A percentile compares a stretch with the other conserved stretches of the same genome.
Evolutionary conservation across 148 eudicot genomes (phyloP).

Genomic region (Limonium bicolor): DNA sequence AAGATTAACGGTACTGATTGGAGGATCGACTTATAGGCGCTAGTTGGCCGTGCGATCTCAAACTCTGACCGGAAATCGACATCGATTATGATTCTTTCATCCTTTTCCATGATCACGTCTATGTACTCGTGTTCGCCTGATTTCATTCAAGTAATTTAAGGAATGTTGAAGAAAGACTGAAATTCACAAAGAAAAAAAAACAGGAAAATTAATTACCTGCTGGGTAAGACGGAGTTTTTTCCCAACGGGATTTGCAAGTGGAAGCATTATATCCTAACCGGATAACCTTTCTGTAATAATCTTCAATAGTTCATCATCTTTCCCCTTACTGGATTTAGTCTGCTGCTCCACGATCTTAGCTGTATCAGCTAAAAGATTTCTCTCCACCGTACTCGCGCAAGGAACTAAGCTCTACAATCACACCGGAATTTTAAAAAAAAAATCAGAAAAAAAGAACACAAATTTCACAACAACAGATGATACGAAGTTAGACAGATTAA

Average conservation of each 20-base stretch:
- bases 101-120: slow-evolving; percentile 16
- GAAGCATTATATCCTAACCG: slow-evolving; percentile 35
- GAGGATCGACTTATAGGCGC: slow-evolving; percentile 25
- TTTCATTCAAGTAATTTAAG: background rate
- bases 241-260: slow-evolving; percentile 56
- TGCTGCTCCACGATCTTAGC: slow-evolving; percentile 42
- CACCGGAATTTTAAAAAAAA: background rate
- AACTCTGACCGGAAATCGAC: slow-evolving; percentile 53
- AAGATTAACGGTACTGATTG: slow-evolving; percentile 40
- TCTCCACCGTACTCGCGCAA: slow-evolving; percentile 29
- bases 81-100: slow-evolving; percentile 33
- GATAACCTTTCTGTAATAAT: slow-evolving; percentile 26
- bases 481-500: background rate
- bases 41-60: slow-evolving; percentile 38
- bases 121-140: slow-evolving; percentile 24
- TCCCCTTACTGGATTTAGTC: slow-evolving; percentile 29
- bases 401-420: slow-evolving; percentile 35
- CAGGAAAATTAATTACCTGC: slow-evolving; percentile 54
- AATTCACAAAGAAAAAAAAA: too few species aligned
- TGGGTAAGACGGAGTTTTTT: slow-evolving; percentile 32
- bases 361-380: slow-evolving; percentile 49
- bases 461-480: background rate
- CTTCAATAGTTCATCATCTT: slow-evolving; percentile 34
- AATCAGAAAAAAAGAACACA: background rate
- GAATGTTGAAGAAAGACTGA: background rate